phyloP scores from a whole-genome alignment of 148 eudicot genomes.

The Rhododendron kiyosumense region DNA sequence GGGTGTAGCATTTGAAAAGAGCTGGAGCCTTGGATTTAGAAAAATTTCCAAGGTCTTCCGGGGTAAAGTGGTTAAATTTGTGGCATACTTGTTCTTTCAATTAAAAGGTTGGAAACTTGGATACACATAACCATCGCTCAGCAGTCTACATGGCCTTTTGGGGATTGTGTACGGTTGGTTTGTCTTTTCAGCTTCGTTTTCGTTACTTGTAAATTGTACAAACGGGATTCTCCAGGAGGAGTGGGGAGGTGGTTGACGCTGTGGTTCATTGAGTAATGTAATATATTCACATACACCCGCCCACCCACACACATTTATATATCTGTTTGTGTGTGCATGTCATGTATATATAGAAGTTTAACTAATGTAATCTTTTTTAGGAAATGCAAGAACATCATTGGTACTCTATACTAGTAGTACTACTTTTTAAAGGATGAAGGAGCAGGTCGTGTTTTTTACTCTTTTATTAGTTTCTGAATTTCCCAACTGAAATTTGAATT shows the following conservation, averaged over 20 bases:
- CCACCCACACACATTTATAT: too few species aligned
- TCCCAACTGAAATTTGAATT: too few species aligned
- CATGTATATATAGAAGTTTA: background rate
- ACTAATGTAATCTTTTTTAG: too few species aligned
- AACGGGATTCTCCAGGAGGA: too few species aligned
- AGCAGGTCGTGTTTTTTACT: too few species aligned
- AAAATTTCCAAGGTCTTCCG: background rate
- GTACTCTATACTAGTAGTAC: too few species aligned
- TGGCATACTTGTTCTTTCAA: background rate
- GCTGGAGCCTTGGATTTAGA: background rate
- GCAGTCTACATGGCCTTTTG: background rate
- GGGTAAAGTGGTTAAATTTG: background rate
- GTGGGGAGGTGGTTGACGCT: background rate
- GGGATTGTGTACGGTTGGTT: background rate
- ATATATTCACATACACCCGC: too few species aligned
- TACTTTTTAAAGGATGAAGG: too few species aligned
- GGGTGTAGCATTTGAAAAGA: constrained; percentile 27
- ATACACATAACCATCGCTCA: background rate
- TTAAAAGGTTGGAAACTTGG: background rate
- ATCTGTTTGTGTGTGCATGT: background rate
- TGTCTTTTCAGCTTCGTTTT: background rate
- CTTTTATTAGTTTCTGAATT: too few species aligned
- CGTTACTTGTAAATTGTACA: too few species aligned
- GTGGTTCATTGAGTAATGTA: background rate
- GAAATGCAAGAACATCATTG: too few species aligned